A percentile compares a stretch with the other conserved stretches of the same genome.
Evolutionary conservation across 352 stramenopile species (phyloP).

Genomic region (Saprolegnia parasitica): DNA sequence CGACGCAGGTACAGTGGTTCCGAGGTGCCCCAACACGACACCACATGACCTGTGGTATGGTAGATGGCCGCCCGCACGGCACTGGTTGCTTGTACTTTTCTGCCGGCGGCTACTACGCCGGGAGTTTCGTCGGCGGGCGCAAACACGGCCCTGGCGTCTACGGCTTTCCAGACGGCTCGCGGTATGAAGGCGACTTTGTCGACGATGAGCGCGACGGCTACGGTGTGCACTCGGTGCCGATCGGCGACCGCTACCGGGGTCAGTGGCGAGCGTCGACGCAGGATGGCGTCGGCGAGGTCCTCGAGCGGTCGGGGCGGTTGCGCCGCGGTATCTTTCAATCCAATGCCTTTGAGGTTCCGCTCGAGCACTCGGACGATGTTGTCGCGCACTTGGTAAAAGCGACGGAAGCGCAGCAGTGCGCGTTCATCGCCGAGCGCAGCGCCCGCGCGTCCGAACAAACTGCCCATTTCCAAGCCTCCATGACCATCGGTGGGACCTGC

Average conservation of each 20-base stretch:
- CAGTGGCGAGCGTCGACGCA: slow-evolving; percentile 16
- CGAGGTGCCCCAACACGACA: not conserved
- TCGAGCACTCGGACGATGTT: not conserved
- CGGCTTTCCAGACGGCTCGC: slow-evolving; percentile 41
- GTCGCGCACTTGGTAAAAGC: not conserved
- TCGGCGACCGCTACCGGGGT: slow-evolving; percentile 22
- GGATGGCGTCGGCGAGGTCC: slow-evolving; percentile 14
- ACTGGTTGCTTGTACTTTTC: slow-evolving; percentile 52
- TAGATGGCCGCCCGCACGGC: slow-evolving; percentile 38
- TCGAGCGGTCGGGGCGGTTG: slow-evolving; percentile 1
- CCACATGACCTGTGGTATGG: slow-evolving; percentile 23
- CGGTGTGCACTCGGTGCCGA: slow-evolving; percentile 30
- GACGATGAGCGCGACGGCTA: slow-evolving; percentile 41
- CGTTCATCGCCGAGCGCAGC: slow-evolving; percentile 12
- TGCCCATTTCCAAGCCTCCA: slow-evolving; percentile 18
- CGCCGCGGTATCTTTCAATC: not conserved
- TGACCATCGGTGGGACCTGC: slow-evolving; percentile 17
- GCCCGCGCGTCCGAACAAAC: slow-evolving; percentile 9
- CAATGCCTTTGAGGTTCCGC: not conserved
- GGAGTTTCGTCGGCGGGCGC: slow-evolving; percentile 46
- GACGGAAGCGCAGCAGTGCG: slow-evolving; percentile 8
- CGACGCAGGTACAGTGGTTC: slow-evolving; percentile 1
- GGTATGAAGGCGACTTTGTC: slow-evolving; percentile 60
- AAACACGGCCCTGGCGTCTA: slow-evolving; percentile 64
- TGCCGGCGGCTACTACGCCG: slow-evolving; percentile 66